These are phyloP conservation scores for Teunomyces cretensis DNA, from an alignment of 805 yeast species.

Conservation along the genomic window DNA sequence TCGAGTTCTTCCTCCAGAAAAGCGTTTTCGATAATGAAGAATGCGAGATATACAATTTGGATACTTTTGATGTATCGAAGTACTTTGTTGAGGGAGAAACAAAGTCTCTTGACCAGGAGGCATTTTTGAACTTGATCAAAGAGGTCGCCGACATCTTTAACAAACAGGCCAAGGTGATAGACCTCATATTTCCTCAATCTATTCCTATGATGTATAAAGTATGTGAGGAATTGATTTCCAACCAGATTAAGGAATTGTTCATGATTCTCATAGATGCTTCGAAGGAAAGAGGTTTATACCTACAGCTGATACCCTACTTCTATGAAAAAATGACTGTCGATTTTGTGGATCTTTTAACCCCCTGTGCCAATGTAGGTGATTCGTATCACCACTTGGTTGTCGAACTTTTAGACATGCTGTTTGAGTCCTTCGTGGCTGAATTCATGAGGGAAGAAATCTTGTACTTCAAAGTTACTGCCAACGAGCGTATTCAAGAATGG, in stretches of 20 bases:
- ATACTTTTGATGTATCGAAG: slow-evolving; percentile 20
- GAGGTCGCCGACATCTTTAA: slow-evolving; percentile 38
- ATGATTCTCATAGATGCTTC: slow-evolving; percentile 27
- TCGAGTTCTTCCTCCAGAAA: slow-evolving; percentile 45
- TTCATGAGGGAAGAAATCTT: slow-evolving; percentile 38
- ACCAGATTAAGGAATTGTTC: slow-evolving; percentile 36
- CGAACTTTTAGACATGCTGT: slow-evolving; percentile 42
- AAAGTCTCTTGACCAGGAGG: background rate
- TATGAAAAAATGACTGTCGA: slow-evolving; percentile 27
- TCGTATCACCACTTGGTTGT: slow-evolving; percentile 28
- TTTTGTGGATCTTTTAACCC: slow-evolving; percentile 25
- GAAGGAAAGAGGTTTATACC: slow-evolving; percentile 27
- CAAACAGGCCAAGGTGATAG: slow-evolving; percentile 38
- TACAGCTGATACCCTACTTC: slow-evolving; percentile 40
- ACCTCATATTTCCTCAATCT: slow-evolving; percentile 42
- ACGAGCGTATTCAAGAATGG: slow-evolving; percentile 31
- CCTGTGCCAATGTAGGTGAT: slow-evolving; percentile 38
- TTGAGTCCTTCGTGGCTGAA: slow-evolving; percentile 40
- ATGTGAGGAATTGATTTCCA: slow-evolving; percentile 45
- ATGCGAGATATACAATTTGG: slow-evolving; percentile 28
- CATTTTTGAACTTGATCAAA: slow-evolving; percentile 14
- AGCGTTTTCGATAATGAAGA: slow-evolving; percentile 39
- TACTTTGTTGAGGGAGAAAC: slow-evolving; percentile 17
- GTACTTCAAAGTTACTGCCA: slow-evolving; percentile 25
- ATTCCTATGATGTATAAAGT: slow-evolving; percentile 49